Conservation (phyloP, 2,329 filamentous ascomycete genomes). For the Akanthomyces dipterigenus region DNA sequence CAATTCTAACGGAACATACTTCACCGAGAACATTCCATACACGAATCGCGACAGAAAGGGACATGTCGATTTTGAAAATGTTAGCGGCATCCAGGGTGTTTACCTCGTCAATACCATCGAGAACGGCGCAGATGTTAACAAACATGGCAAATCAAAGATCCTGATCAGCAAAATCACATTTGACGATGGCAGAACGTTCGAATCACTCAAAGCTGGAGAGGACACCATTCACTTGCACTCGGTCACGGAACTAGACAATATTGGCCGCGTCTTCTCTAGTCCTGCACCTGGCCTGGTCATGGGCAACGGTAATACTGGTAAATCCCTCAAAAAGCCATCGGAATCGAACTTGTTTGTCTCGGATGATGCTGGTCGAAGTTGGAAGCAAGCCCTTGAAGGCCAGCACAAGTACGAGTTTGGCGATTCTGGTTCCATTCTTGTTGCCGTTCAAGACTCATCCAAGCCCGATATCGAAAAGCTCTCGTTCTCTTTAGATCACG, state of each 20-base stretch:
- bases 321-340: conserved; percentile 60
- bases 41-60: conserved; percentile 76
- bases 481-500: conserved; percentile 81
- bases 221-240: conserved; percentile 82
- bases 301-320: conserved; percentile 86
- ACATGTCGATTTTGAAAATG: conserved; percentile 91
- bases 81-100: conserved; percentile 85
- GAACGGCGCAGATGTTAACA: conserved; percentile 71
- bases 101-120: conserved; percentile 84
- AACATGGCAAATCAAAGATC: conserved; percentile 52
- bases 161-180: conserved; percentile 82
- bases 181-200: conserved; percentile 86
- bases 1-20: conserved; percentile 96
- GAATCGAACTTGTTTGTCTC: conserved; percentile 82
- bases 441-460: conserved; percentile 72
- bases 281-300: conserved; percentile 89
- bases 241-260: conserved; percentile 75
- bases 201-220: conserved; percentile 60
- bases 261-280: conserved; percentile 85
- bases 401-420: conserved; percentile 96
- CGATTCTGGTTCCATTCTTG: conserved; percentile 80
- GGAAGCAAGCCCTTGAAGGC: conserved; percentile 67
- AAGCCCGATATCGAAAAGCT: conserved; percentile 52
- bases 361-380: conserved; percentile 81
- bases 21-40: conserved; percentile 83